phyloP scores from a whole-genome alignment of 2,329 filamentous ascomycete species.

The Ceratocystis destructans region DNA sequence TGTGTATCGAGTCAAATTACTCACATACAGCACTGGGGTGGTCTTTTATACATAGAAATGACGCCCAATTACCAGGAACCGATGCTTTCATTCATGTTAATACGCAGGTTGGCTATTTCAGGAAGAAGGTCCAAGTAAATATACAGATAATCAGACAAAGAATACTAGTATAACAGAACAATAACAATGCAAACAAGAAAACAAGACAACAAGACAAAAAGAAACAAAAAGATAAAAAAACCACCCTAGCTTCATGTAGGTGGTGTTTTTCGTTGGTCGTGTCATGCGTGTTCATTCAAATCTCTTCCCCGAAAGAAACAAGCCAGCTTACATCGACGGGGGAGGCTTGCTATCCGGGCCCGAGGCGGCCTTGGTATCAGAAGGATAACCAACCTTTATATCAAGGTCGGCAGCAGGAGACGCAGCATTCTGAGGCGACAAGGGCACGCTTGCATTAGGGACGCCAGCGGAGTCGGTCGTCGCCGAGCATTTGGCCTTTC shows the following conservation, averaged over 20 bases:
- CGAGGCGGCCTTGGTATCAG: background rate
- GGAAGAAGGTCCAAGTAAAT: background rate
- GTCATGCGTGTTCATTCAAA: background rate
- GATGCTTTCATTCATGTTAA: background rate
- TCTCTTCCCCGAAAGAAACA: background rate
- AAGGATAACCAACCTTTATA: background rate
- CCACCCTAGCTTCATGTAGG: background rate
- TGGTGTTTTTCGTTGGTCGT: conserved; percentile 2
- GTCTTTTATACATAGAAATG: background rate
- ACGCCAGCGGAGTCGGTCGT: conserved; percentile 16
- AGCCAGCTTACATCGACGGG: background rate
- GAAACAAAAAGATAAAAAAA: background rate
- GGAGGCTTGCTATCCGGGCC: background rate
- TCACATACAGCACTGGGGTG: background rate
- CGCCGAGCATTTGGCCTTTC: conserved; percentile 32
- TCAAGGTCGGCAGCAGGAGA: background rate
- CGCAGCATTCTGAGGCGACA: conserved; percentile 11
- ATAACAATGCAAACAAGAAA: background rate
- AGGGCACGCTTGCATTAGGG: conserved; percentile 16
- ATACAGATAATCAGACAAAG: background rate
- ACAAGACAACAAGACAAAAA: background rate
- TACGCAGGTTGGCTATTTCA: background rate
- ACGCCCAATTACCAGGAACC: background rate
- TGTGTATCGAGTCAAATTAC: background rate
- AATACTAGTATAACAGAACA: background rate